phyloP scores from a whole-genome alignment of 768 basidiomycete genomes.

The Fistulinella prunicolor region DNA sequence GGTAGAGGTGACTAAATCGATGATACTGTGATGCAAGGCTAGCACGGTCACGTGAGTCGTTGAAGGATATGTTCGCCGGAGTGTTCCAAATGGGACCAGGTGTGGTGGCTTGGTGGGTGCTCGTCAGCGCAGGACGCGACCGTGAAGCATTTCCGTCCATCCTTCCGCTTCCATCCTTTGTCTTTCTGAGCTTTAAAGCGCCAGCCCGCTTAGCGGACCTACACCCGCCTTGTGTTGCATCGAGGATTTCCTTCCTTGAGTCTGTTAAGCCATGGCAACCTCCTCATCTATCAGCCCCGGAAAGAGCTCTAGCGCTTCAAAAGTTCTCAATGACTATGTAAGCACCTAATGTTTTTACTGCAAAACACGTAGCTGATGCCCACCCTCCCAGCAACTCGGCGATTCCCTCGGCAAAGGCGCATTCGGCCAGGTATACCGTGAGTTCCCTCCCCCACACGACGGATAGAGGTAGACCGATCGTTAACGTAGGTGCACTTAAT shows the following conservation, averaged over 20 bases:
- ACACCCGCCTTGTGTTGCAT: background rate
- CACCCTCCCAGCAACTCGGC: conserved; percentile 74
- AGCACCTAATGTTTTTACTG: conserved; percentile 15
- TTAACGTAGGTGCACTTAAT: conserved; percentile 70
- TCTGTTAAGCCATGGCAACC: conserved; percentile 20
- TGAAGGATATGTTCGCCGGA: conserved; percentile 7
- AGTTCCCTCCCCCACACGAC: conserved; percentile 32
- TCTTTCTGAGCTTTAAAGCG: conserved; percentile 7
- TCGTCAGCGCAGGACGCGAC: conserved; percentile 39
- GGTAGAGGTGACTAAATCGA: conserved; percentile 2
- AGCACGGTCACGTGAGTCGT: conserved; percentile 23
- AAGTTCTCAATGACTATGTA: conserved; percentile 66
- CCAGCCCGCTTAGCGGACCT: too few relatives aligned
- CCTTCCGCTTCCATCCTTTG: conserved; percentile 13
- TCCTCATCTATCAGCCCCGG: conserved; percentile 22
- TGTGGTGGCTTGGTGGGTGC: conserved; percentile 19
- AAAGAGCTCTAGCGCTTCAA: conserved; percentile 39
- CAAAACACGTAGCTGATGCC: conserved; percentile 7
- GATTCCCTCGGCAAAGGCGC: conserved; percentile 96
- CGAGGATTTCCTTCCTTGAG: background rate
- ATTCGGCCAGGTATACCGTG: conserved; percentile 95
- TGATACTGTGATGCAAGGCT: background rate
- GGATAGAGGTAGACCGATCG: conserved; percentile 73
- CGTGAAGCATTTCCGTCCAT: conserved; percentile 14
- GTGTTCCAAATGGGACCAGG: conserved; percentile 32